Base-by-base conservation (phyloP, 2,329 filamentous ascomycete species). In the Alternaria sp. region DNA sequence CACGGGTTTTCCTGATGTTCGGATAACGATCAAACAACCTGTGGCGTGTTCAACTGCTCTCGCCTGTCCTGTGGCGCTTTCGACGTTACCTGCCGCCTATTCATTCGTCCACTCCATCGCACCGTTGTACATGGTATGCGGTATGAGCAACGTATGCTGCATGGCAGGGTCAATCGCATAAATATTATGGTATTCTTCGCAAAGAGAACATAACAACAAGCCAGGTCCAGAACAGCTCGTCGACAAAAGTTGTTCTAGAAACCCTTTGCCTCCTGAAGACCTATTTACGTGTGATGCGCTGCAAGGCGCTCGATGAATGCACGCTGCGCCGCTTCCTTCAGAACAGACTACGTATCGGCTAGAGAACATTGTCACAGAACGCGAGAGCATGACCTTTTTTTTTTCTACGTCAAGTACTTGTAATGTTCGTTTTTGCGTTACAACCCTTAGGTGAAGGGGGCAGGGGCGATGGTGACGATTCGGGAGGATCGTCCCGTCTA, bases 401-500 rank as follows among this genome's bases (percentile, higher is more conserved):
- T 49, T 49, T 49, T 27, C 36, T 14, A 38, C 46, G 10, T 25
- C 20, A 27, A 38, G 30, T 36, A 36, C 46, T 12, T 16, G 11
- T 25, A 9, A 38, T 27, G 46, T 50, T 50, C 46, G 46, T 38
- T 50, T 49, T 50, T 50, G 32, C 46, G 46, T 50, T 50, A 32
- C 46, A 8, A 4, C 20, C 34, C 30, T 38, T 32, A 27, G 16
- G 46, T 49, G 38, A 52, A 60, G 46, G 46, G 57, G 45, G 30
- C 45, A 60, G 59, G 57, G 63, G 60, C 45, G 45, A 59, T 57
- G 51, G 63, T 63, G 52, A 54, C 55, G 59, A 51, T 41, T 61
- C 54, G 59, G 57, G 64, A 65, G 59, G 67, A 69, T 61, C 64
- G 54, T 64, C 59, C 55, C 45, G 43, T 58, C 58, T 67, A 67